Conservation (phyloP, 1,139 yeast species). For the Protomyces inundatus region DNA sequence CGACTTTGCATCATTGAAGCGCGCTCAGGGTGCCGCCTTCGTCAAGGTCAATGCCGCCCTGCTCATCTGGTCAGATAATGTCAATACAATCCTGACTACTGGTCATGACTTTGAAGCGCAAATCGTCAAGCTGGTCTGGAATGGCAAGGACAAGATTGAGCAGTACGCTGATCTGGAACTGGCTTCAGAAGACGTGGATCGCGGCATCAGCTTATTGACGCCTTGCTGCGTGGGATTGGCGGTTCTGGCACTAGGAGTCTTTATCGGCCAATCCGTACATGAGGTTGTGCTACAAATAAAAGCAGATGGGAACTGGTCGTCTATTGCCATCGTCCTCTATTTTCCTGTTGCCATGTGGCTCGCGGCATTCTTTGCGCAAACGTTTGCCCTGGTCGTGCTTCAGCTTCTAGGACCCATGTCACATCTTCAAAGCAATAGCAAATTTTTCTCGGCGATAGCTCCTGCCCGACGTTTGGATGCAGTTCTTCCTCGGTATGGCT, state of each 20-base stretch:
- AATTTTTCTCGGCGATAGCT: constrained; percentile 27
- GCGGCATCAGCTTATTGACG: neutral
- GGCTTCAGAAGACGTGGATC: constrained; percentile 6
- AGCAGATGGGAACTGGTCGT: constrained; percentile 26
- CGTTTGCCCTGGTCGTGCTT: constrained; percentile 4
- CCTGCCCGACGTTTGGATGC: constrained; percentile 17
- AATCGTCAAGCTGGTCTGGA: constrained; percentile 25
- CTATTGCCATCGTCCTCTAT: constrained; percentile 27
- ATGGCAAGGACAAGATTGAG: constrained; percentile 4
- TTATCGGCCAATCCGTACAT: constrained; percentile 13
- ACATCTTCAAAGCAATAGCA: constrained; percentile 28
- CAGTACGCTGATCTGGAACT: constrained; percentile 19
- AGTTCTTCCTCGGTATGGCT: constrained; percentile 21
- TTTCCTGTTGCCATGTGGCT: constrained; percentile 27
- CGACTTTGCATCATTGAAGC: constrained; percentile 20
- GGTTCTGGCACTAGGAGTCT: constrained; percentile 1
- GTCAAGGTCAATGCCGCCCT: constrained; percentile 25
- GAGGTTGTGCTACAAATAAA: constrained; percentile 18
- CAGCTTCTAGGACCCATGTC: constrained; percentile 30
- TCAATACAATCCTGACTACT: constrained; percentile 8
- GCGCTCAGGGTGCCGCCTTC: constrained; percentile 29
- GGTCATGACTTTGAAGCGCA: constrained; percentile 19
- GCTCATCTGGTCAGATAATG: constrained; percentile 30
- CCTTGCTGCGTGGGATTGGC: constrained; percentile 5
- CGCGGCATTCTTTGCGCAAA: constrained; percentile 30